Evolutionary conservation across 192 early-diverging fungal species (phyloP), one percentile per base, ranked within the genome.

Genomic region (Geranomyces michiganensis): DNA sequence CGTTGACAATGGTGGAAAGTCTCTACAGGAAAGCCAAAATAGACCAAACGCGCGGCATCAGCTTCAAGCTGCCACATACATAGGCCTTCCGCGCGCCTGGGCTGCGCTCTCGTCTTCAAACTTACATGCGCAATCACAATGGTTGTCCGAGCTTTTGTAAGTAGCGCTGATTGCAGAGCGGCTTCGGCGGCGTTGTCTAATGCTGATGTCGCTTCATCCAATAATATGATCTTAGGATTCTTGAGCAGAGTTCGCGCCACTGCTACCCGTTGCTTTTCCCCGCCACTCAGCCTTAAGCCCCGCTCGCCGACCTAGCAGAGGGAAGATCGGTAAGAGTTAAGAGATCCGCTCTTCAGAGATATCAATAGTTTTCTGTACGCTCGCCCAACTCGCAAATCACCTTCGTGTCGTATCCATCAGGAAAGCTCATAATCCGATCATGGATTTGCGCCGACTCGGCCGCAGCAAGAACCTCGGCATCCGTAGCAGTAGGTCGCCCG

Each of bases 121-220:
- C 51, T n/a, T 15, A 53, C 29, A 29, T 96, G 81, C 9, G 84
- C 81, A 69, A 83, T 79, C 43, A 83, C 78, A 24, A 99, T 85
- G 0, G 94, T 95, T 3, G 96, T 97, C 46, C 93, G 85, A 7
- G 90, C 92, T 85, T 95, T 88, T 12, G 85, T 83, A 1, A 80
- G 75, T 17, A 97, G 78, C 1, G 94, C 91, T 0, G 87, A 69
- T 71, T 99, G 97, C 75, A 99, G 92, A 46, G 91, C 85, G 33
- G 90, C 88, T 75, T 99, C 97, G 7, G 97, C 95, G 4, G 72
- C 71, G 41, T 68, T 80, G 66, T 83, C 73, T 13, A 74, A 59
- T 22, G 73, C 73, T 1, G 73, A 74, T 8, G 96, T 97, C 0
- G 95, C 96, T 75, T 97, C 97, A 77, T 98, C 97, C 69, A 97